Evolutionary conservation across 192 early-diverging fungal genomes (phyloP), one percentile per base, ranked within the genome.

Genomic region (Entomortierella lignicola): DNA sequence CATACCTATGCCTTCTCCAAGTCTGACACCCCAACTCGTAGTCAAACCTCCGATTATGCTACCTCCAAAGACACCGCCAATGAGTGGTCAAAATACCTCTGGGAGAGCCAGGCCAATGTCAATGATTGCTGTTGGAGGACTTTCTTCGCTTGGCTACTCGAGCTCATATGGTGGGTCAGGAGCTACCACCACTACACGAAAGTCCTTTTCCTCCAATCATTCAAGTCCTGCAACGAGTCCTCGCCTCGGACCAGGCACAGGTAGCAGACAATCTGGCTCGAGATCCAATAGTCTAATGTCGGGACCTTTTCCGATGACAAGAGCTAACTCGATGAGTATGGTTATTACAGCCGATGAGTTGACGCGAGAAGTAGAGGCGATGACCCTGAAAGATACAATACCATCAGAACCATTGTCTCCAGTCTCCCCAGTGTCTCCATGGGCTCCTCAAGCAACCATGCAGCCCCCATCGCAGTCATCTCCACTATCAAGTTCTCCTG

Each of bases 1-100:
- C 18, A 50, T 66, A 5, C 75, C 75, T 21, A 34, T 79, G 4
- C 72, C 66, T 25, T 69, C 73, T 29, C 56, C 67, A 18, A 65
- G 39, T 56, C 53, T 70, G 67, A 70, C 63, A 3, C 75, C 75
- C 4, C 75, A 79, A 25, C 50, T 79, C 17, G 75, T 79, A 5
- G 75, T 79, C 27, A 79, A 79, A 55, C 75, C 75, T 5, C 75
- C 70, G 42, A 79, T 79, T 43, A 70, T 79, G 75, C 26, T 79
- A 17, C 75, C 75, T 6, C 75, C 75, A 25, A 79, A 61, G 55
- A 79, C 67, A 1, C 75, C 75, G 21, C 75, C 68, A 20, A 79
- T 79, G 68, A 79, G 63, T 39, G 67, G 75, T 34, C 66, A 70
- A 65, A 79, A 60, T 21, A 79, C 75, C 18, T 39, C 75, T 5